Evolutionary conservation across 2,329 filamentous ascomycete genomes (phyloP), one percentile per base, ranked within the genome.

Genomic region (Epichloe amarillans): DNA sequence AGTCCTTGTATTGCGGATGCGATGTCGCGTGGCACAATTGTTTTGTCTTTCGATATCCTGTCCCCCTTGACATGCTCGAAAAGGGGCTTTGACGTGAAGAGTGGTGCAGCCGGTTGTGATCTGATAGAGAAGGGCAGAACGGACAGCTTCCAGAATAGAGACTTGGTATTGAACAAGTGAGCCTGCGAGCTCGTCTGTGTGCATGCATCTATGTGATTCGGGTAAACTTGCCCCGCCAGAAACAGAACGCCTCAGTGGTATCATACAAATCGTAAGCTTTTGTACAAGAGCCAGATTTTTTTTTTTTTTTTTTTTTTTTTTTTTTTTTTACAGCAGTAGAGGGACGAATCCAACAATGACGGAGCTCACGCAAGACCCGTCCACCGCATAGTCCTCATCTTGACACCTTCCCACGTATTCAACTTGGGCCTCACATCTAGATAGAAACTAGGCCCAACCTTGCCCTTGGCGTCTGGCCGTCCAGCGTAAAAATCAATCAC

Each of bases 401-500:
- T 83, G 58, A 81, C 71, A 0, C 82, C 82, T 65, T 85, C 82
- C 73, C 76, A 80, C 2, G 73, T 77, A 60, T 84, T 84, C 56
- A 86, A 62, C 69, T 86, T 86, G 0, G 82, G 82, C 59, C 82
- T 69, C 42, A 85, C 81, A 58, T 85, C 80, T 15, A 85, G 66
- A 58, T 83, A 84, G 62, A 86, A 85, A 56, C 80, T 83, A 5
- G 73, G 69, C 0, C 63, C 67, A 2, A 66, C 64, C 39, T 64
- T 63, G 26, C 61, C 62, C 33, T 63, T 62, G 26, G 61, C 62
- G 19, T 64, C 65, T 3, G 69, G 67, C 5, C 76, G 72, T 0
- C 93, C 93, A 5, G 88, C 82, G 64, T 98, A 98, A 61, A 98
- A 98, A 68, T 98, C 93, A 66, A 98, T 98, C 39, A 98, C 85